These are phyloP conservation scores for Hibiscus mutabilis DNA, from an alignment of 345 rosid species.

Conservation along the genomic window DNA sequence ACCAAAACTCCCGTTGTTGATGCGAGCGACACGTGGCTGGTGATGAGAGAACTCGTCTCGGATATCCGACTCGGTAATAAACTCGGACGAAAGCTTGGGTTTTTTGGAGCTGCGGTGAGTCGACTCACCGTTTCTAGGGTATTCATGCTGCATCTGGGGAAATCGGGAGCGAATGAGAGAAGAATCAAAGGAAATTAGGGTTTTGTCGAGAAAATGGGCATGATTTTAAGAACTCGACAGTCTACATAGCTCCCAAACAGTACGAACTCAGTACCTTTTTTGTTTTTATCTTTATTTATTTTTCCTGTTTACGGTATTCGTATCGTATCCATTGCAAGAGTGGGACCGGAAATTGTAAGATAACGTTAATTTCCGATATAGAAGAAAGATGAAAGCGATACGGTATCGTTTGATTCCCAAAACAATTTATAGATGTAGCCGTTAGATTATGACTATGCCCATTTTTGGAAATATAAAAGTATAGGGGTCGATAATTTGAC, in stretches of 20 bases:
- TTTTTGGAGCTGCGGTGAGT: slow-evolving; percentile 31
- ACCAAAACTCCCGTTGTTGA: slow-evolving; percentile 85
- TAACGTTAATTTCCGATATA: not conserved
- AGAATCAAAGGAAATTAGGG: slow-evolving; percentile 17
- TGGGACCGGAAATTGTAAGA: not conserved
- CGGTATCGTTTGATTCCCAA: not conserved
- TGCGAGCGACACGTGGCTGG: slow-evolving; percentile 41
- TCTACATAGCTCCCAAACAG: not conserved
- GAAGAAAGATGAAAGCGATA: not conserved
- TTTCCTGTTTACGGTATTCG: not conserved
- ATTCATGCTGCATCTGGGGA: slow-evolving; percentile 33
- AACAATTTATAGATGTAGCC: not conserved
- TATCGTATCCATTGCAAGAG: not conserved
- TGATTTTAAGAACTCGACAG: not conserved
- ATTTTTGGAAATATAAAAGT: not conserved
- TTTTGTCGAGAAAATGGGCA: slow-evolving; percentile 10
- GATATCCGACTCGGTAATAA: slow-evolving; percentile 41
- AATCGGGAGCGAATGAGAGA: not conserved
- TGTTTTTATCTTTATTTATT: not conserved
- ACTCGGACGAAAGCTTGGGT: slow-evolving; percentile 24
- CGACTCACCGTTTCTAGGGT: slow-evolving; percentile 44
- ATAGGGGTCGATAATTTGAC: not conserved
- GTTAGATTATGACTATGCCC: not conserved
- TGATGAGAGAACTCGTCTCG: slow-evolving; percentile 69
- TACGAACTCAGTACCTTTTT: not conserved